Evolutionary conservation across 1,284 basidiomycete species (phyloP), one percentile per base, ranked within the genome.

Genomic region (Apiotrichum montevideense): DNA sequence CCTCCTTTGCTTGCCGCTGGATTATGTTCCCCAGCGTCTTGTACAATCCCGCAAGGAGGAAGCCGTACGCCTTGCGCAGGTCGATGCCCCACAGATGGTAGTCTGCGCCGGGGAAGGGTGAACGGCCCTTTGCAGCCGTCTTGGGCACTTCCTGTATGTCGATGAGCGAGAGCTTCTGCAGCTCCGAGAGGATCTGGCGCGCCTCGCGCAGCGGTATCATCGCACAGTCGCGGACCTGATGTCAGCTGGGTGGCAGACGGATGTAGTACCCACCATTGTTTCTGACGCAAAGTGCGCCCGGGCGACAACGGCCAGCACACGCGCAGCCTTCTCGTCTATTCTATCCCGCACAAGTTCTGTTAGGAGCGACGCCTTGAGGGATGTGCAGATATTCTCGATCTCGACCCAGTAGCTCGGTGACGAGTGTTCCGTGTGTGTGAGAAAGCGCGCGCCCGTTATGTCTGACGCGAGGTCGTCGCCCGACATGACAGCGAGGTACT

Each of bases 271-370:
- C 57, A 90, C 90, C 79, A 93, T 90, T 71, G 95, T 94, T 75
- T 98, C 95, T 61, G 94, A 90, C 79, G 95, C 86, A 77, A 96
- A 96, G n/a, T 90, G 91, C n/a, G 86, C 86, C 55, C 87, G 85
- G 51, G 90, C 76, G 35, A 98, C 77, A 21, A 97, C 80, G 51
- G 87, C 82, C 60, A 98, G 78, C 52, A 98, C 86, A 40, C 94
- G 82, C 3, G 93, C 86, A 11, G 89, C 93, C 45, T 86, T 84
- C 14, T 85, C 80, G n/a, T 93, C 93, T 69, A 93, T 86, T 63
- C 87, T 84, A 65, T 94, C 88, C 64, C 86, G 80, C 40, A 94
- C 84, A 33, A 93, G 82, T 15, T 87, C 84, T 67, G 92, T 88
- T 40, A 97, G 74, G 11, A 95, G 79, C 15, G 83, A 83, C 64